Evolutionary conservation across 371 early-diverging fungal genomes (phyloP).

Genomic region (Chytridium lagenaria): DNA sequence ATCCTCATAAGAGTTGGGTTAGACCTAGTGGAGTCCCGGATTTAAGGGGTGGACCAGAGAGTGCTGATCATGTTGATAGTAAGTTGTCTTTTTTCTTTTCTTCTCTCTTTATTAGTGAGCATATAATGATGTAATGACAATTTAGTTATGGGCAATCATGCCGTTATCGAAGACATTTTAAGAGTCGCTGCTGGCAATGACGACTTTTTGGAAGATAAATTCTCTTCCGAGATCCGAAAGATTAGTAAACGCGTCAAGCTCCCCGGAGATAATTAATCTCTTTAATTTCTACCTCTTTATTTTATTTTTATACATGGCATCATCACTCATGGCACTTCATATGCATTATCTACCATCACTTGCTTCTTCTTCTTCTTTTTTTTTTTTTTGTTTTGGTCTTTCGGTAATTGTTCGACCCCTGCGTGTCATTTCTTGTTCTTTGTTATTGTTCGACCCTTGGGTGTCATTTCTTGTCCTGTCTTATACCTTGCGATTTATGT

Average conservation of each 20-base stretch:
- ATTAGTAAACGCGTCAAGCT: slow-evolving; percentile 28
- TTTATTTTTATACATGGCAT: background rate
- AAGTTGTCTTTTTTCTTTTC: slow-evolving; percentile 19
- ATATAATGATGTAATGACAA: no score
- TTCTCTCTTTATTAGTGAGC: background rate
- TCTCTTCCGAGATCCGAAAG: slow-evolving; percentile 21
- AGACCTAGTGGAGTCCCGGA: slow-evolving; percentile 58
- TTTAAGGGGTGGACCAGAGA: slow-evolving; percentile 82
- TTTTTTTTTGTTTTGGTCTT: no score
- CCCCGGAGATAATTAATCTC: slow-evolving; percentile 2
- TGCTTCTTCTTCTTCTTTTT: no score
- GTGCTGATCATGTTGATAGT: slow-evolving; percentile 89
- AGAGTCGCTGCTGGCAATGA: slow-evolving; percentile 20
- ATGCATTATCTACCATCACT: no score
- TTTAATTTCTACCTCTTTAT: background rate
- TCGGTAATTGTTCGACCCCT: no score
- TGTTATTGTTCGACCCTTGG: no score
- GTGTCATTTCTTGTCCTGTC: no score
- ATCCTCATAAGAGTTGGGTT: slow-evolving; percentile 65
- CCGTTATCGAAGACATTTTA: slow-evolving; percentile 51
- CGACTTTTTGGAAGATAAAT: slow-evolving; percentile 20
- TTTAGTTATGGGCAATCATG: slow-evolving; percentile 74
- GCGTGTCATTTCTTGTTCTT: no score
- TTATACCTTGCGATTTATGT: no score
- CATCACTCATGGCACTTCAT: no score